Base-by-base conservation (phyloP, 129 eudicot genomes). In the Tagetes erecta region DNA sequence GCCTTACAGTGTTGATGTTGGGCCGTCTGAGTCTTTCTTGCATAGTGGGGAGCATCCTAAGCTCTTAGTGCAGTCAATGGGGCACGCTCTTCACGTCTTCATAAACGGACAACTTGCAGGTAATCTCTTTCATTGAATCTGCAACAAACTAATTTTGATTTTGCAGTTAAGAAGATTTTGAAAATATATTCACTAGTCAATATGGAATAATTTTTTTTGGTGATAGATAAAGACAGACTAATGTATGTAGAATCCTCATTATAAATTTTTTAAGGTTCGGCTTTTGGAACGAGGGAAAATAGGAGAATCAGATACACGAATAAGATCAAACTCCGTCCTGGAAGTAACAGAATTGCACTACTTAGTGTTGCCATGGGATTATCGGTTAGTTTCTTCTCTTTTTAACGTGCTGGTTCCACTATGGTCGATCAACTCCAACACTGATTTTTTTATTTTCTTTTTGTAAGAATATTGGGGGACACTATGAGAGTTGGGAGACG, bases 311-410 rank as follows among this genome's bases (percentile, higher is more conserved):
- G 66, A 12, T 91, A 81, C 59, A 85, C 69, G 71, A 73, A 76
- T 42, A 77, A 75, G 74, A 80, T 91, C 53, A 85, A 80, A 73
- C 87, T 95, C 14, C 94, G 62, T 38, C 82, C 90, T 12, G 99
- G 99, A 76, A 77, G 71, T 41, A 95, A 95, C 74, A 79, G 75
- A 78, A 91, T 95, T 44, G 81, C 90, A n/a, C 81, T 95, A 65
- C 92, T 95, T 69, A 95, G 99, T 71, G 93, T 95, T 62, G 97
- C 99, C 55, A 91, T 95, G 82, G 97, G 99, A 83, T 77, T 93
- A 68, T 91, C 97, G 50, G 98, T 90, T 78, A 81, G 91, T 83
- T 79, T 72, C 74, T 53, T 63, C n/a, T 71, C 51, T 51, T 39
- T 68, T 55, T 70, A 14, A 5, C 55, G 0, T 52, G 56, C 2